These are phyloP conservation scores for Cutaneotrichosporon sp. DNA, from an alignment of 1,284 basidiomycete genomes.

Conservation along the genomic window DNA sequence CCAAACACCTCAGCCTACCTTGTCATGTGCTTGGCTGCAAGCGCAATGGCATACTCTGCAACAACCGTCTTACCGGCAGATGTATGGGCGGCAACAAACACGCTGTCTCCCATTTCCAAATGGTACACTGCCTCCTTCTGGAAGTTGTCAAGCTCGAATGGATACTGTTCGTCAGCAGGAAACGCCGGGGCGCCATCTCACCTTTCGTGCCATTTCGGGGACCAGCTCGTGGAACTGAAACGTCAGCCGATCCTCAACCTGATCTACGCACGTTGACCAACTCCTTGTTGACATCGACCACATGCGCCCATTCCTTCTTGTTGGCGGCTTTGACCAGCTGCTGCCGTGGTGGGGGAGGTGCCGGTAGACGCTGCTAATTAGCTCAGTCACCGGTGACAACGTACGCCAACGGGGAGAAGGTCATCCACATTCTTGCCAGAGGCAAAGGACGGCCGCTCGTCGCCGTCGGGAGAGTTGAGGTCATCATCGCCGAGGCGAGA, in stretches of 20 bases:
- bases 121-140: conserved; percentile 99
- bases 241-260: background rate
- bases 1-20: conserved; percentile 54
- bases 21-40: conserved; percentile 98
- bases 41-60: conserved; percentile 95
- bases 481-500: conserved; percentile 35
- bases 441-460: background rate
- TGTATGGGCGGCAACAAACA: conserved; percentile 97
- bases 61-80: conserved; percentile 99
- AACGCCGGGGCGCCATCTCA: conserved; percentile 11
- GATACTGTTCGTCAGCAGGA: conserved; percentile 55
- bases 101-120: conserved; percentile 93
- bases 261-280: conserved; percentile 59
- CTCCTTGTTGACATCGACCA: conserved; percentile 85
- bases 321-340: conserved; percentile 48
- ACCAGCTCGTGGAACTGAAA: conserved; percentile 48
- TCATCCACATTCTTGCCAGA: conserved; percentile 64
- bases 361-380: conserved; percentile 42
- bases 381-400: conserved; percentile 22
- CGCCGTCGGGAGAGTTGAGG: conserved; percentile 14
- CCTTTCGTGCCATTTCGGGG: conserved; percentile 47
- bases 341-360: conserved; percentile 37
- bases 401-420: conserved; percentile 71
- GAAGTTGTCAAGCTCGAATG: conserved; percentile 80
- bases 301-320: conserved; percentile 97